Conservation (phyloP, 257 asterid genomes). For the Ballota nigra region DNA sequence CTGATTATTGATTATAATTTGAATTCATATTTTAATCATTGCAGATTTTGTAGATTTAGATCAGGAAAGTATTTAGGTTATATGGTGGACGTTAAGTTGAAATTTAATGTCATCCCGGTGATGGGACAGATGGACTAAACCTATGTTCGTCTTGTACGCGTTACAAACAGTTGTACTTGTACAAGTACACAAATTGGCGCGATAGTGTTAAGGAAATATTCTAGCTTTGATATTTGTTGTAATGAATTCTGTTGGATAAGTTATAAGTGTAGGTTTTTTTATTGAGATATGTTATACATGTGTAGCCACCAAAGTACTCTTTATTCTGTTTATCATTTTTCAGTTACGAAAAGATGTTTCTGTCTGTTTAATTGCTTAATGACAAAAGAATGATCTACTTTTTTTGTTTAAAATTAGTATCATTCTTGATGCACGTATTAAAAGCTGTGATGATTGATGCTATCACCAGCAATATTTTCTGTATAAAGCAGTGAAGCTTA, state of each 20-base stretch:
- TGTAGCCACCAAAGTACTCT: neutral
- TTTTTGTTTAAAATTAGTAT: neutral
- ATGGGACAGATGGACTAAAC: neutral
- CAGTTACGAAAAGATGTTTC: neutral
- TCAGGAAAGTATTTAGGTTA: neutral
- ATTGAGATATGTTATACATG: neutral
- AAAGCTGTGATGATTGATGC: neutral
- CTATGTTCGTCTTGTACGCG: neutral
- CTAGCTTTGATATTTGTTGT: no score
- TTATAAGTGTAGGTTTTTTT: neutral
- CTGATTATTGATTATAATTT: neutral
- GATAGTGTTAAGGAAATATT: no score
- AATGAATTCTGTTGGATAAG: neutral
- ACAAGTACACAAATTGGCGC: no score
- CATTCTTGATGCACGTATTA: neutral
- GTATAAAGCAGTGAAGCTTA: neutral
- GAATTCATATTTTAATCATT: neutral
- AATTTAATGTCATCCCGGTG: slow-evolving; percentile 6
- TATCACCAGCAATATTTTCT: neutral
- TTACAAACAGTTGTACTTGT: neutral
- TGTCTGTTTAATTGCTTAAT: neutral
- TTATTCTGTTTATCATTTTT: neutral
- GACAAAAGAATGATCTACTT: neutral
- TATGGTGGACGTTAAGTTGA: neutral
- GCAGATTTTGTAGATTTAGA: slow-evolving; percentile 1